These are phyloP conservation scores for Fusarium sambucinum DNA, from an alignment of 2,329 filamentous ascomycete species.

Conservation along the genomic window DNA sequence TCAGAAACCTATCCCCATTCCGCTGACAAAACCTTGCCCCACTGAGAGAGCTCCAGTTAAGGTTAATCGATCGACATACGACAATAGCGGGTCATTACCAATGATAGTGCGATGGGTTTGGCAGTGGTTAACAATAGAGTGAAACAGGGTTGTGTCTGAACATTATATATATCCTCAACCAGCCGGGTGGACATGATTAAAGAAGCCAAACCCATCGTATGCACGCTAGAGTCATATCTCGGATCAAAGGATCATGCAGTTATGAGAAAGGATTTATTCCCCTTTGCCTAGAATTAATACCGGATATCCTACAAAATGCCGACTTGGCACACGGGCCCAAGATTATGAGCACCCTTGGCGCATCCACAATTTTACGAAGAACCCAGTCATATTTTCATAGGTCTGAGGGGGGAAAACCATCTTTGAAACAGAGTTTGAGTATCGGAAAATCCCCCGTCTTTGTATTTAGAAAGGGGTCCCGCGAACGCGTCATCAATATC, in stretches of 20 bases:
- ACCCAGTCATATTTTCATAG: slow-evolving; percentile 9
- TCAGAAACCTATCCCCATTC: no score
- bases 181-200: not conserved
- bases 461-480: not conserved
- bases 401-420: not conserved
- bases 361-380: slow-evolving; percentile 26
- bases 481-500: slow-evolving; percentile 1
- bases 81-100: not conserved
- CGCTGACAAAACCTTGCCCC: not conserved
- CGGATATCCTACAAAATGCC: slow-evolving; percentile 22
- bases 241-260: slow-evolving; percentile 1
- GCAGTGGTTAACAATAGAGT: not conserved
- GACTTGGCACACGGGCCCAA: slow-evolving; percentile 18
- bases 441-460: not conserved
- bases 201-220: not conserved
- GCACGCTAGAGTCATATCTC: not conserved
- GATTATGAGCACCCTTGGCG: slow-evolving; percentile 16
- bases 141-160: not conserved
- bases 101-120: not conserved
- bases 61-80: not conserved
- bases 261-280: slow-evolving; percentile 2
- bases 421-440: not conserved
- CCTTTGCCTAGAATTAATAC: slow-evolving; percentile 14
- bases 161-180: not conserved
- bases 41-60: not conserved